phyloP scores from a whole-genome alignment of 805 yeast species.

The Pichia occidentalis region DNA sequence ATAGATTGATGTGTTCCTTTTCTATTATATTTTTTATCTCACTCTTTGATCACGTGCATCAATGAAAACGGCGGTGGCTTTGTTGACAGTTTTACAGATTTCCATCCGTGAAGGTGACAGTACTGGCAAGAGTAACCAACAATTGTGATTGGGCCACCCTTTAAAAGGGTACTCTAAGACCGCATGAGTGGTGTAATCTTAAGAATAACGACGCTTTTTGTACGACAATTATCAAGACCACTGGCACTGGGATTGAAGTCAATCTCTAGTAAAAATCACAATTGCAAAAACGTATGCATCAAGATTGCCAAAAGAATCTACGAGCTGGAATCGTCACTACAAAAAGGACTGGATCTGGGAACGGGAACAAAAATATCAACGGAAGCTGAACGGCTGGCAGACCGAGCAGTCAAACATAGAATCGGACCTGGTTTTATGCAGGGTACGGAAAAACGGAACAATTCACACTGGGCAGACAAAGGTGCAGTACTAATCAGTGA shows the following conservation, averaged over 20 bases:
- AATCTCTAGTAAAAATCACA: constrained; percentile 68
- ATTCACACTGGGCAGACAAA: no score
- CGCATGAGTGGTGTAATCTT: constrained; percentile 80
- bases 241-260: constrained; percentile 63
- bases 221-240: constrained; percentile 75
- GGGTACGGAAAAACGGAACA: no score
- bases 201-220: constrained; percentile 62
- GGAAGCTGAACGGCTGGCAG: neutral
- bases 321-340: constrained; percentile 27
- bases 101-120: no score
- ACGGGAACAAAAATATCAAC: neutral
- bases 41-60: no score
- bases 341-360: neutral
- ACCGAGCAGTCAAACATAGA: constrained; percentile 34
- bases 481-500: constrained; percentile 80
- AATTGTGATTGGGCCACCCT: no score
- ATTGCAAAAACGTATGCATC: constrained; percentile 58
- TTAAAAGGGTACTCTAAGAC: no score
- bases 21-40: no score
- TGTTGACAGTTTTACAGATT: no score
- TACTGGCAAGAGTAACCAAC: no score
- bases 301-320: constrained; percentile 67
- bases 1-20: no score
- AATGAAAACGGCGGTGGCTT: no score
- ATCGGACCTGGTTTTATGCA: constrained; percentile 77